Evolutionary conservation across 2,329 filamentous ascomycete species (phyloP).

Genomic region (Stagonosporopsis vannaccii): DNA sequence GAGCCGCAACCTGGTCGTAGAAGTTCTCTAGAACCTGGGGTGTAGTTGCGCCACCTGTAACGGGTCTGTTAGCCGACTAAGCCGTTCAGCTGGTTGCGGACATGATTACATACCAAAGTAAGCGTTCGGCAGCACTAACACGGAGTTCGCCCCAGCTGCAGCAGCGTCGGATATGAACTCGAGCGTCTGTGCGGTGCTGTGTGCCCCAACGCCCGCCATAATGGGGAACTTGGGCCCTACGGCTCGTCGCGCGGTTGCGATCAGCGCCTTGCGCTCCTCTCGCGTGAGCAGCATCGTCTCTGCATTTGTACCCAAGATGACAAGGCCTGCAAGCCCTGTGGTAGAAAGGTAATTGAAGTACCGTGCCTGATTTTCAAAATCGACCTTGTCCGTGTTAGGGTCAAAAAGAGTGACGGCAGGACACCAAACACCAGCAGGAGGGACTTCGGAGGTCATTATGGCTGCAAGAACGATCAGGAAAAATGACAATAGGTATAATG

Average conservation of each 20-base stretch:
- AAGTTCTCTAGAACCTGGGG: slow-evolving; percentile 51
- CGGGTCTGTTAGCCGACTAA: not conserved
- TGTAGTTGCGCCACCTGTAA: slow-evolving; percentile 41
- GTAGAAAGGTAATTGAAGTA: slow-evolving; percentile 53
- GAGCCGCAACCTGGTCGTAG: slow-evolving; percentile 59
- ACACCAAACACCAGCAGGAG: slow-evolving; percentile 30
- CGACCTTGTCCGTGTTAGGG: slow-evolving; percentile 45
- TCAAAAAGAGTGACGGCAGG: slow-evolving; percentile 55
- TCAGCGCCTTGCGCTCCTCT: slow-evolving; percentile 49
- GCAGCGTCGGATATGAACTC: slow-evolving; percentile 50
- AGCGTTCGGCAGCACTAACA: slow-evolving; percentile 50
- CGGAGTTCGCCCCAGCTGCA: slow-evolving; percentile 50
- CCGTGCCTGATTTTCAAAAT: slow-evolving; percentile 48
- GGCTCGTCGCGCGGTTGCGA: slow-evolving; percentile 47
- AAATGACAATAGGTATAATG: not conserved
- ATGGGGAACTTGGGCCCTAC: slow-evolving; percentile 50
- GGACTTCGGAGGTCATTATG: slow-evolving; percentile 22
- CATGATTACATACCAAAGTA: slow-evolving; percentile 49
- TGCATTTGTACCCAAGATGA: slow-evolving; percentile 52
- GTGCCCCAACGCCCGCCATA: slow-evolving; percentile 52
- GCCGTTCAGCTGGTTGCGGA: not conserved
- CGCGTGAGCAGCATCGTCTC: slow-evolving; percentile 54
- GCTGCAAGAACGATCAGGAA: not conserved
- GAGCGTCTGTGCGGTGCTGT: slow-evolving; percentile 51
- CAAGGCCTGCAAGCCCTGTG: slow-evolving; percentile 52